Conservation (phyloP, 192 early-diverging fungal genomes). For the Backusella liffmaniae region DNA sequence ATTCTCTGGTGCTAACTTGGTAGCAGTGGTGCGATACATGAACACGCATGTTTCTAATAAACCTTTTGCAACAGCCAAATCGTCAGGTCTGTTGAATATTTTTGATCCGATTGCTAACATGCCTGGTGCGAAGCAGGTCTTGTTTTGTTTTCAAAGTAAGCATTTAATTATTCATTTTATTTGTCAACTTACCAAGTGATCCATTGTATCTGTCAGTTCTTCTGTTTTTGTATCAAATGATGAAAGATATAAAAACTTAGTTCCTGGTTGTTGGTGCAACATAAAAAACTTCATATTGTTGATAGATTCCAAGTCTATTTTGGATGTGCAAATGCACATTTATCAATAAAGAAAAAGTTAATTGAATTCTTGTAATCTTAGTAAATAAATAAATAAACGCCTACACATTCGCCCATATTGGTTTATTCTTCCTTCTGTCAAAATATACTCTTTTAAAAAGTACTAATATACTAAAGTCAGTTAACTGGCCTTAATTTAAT, state of each 20-base stretch:
- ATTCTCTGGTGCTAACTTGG: slow-evolving; percentile 46
- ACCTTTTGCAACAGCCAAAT: slow-evolving; percentile 39
- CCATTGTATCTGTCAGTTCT: neutral
- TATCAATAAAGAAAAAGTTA: neutral
- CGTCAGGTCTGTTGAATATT: slow-evolving; percentile 40
- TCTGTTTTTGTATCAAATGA: slow-evolving; percentile 8
- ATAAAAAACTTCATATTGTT: slow-evolving; percentile 28
- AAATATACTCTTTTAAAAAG: slow-evolving; percentile 52
- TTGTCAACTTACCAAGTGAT: slow-evolving; percentile 28
- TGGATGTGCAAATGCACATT: neutral
- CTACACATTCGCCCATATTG: slow-evolving; percentile 30
- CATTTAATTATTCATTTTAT: neutral
- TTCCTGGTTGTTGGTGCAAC: slow-evolving; percentile 15
- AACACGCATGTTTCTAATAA: slow-evolving; percentile 43
- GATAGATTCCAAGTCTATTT: slow-evolving; percentile 27
- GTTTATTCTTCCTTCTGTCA: slow-evolving; percentile 22
- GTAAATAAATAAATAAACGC: neutral
- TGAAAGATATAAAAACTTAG: slow-evolving; percentile 9
- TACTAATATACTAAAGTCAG: slow-evolving; percentile 34
- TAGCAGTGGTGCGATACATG: slow-evolving; percentile 35
- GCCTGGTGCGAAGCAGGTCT: slow-evolving; percentile 52
- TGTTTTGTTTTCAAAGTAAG: neutral
- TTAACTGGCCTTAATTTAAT: neutral
- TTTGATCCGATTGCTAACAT: slow-evolving; percentile 50
- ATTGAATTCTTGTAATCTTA: no score